Evolutionary conservation across 169 alveolate genomes (phyloP).

Genomic region (Theileria equi): DNA sequence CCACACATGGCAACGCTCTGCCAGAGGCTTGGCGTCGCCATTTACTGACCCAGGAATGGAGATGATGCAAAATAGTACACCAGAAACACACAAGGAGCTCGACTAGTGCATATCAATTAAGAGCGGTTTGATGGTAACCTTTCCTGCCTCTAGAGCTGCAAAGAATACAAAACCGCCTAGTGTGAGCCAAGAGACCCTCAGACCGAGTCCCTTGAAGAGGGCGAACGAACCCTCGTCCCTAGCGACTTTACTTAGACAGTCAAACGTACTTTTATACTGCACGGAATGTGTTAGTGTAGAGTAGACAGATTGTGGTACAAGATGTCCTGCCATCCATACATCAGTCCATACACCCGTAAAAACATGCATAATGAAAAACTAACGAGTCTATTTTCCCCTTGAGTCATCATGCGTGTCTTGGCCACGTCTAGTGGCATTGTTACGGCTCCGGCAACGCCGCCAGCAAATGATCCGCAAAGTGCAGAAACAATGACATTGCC

Average conservation of each 20-base stretch:
- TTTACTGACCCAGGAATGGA: too few species aligned
- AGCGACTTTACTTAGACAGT: conserved; percentile 48
- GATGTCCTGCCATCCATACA: too few species aligned
- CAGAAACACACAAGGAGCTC: background rate
- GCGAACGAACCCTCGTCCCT: conserved; percentile 64
- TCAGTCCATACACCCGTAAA: too few species aligned
- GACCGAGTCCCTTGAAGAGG: conserved; percentile 58
- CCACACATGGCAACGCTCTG: too few species aligned
- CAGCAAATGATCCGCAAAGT: conserved; percentile 62
- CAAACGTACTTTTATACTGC: conserved; percentile 53
- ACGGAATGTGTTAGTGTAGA: too few species aligned
- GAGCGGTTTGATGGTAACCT: conserved; percentile 36
- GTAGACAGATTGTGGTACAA: too few species aligned
- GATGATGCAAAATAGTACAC: background rate
- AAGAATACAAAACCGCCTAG: conserved; percentile 70
- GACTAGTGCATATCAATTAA: background rate
- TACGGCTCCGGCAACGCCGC: conserved; percentile 91
- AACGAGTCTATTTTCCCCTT: conserved; percentile 69
- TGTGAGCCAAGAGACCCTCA: conserved; percentile 65
- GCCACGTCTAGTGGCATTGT: conserved; percentile 95
- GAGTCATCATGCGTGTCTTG: conserved; percentile 92
- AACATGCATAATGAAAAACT: background rate
- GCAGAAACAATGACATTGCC: conserved; percentile 63
- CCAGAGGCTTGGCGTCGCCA: too few species aligned
- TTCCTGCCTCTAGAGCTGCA: conserved; percentile 66